Evolutionary conservation across 176 grass and related monocot species (phyloP).

Genomic region (Areca catechu): DNA sequence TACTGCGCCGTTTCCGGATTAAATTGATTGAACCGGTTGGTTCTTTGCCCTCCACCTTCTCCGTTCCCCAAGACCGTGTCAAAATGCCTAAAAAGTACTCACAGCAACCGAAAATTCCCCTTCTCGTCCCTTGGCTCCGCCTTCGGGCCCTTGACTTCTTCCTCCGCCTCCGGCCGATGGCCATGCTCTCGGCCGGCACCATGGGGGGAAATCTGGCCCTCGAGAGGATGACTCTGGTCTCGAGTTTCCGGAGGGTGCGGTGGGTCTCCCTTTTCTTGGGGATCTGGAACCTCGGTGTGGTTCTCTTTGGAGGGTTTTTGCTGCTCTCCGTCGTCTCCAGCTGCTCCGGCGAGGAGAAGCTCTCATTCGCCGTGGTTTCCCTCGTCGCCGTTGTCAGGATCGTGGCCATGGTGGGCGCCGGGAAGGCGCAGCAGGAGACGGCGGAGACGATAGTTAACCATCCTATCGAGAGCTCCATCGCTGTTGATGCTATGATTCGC

Average conservation of each 20-base stretch:
- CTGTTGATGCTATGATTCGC: slow-evolving; percentile 61
- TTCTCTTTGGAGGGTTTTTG: slow-evolving; percentile 56
- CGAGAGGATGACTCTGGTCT: slow-evolving; percentile 21
- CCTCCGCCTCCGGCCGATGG: slow-evolving; percentile 25
- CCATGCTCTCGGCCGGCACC: slow-evolving; percentile 23
- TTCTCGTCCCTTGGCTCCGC: slow-evolving; percentile 32
- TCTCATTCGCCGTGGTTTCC: slow-evolving; percentile 35
- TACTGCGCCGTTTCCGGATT: no score
- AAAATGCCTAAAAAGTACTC: slow-evolving; percentile 40
- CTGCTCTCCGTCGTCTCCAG: slow-evolving; percentile 31
- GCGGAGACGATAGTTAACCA: slow-evolving; percentile 64
- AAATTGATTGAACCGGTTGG: not conserved
- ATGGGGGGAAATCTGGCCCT: slow-evolving; percentile 1
- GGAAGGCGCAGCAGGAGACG: slow-evolving; percentile 74
- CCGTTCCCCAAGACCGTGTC: slow-evolving; percentile 14
- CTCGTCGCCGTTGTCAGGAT: slow-evolving; percentile 56
- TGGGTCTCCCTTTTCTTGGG: slow-evolving; percentile 63
- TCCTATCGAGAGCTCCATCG: slow-evolving; percentile 41
- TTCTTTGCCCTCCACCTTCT: slow-evolving; percentile 27
- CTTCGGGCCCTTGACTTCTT: slow-evolving; percentile 29
- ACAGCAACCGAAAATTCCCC: slow-evolving; percentile 24
- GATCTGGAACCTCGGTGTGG: slow-evolving; percentile 43
- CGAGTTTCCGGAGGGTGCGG: slow-evolving; percentile 67
- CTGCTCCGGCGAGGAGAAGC: slow-evolving; percentile 26
- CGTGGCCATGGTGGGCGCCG: slow-evolving; percentile 61